Conservation (phyloP, 352 stramenopile species). For the Phytophthora citrophthora region DNA sequence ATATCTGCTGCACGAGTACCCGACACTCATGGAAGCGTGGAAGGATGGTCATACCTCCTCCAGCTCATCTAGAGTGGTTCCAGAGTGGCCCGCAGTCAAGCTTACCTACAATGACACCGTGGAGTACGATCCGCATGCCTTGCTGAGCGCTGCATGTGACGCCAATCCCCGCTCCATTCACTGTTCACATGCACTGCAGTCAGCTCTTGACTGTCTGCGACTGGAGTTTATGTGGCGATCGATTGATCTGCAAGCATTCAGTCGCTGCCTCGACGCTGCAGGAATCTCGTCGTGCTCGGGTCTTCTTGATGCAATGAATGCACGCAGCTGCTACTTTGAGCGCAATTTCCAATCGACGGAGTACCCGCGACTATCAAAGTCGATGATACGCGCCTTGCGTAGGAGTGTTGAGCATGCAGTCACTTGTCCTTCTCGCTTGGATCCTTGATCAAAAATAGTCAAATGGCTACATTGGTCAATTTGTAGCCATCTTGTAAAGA, state of each 20-base stretch:
- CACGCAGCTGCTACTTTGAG: slow-evolving; percentile 46
- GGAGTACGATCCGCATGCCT: slow-evolving; percentile 14
- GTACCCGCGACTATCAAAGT: slow-evolving; percentile 59
- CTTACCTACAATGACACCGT: slow-evolving; percentile 21
- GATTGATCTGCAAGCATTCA: slow-evolving; percentile 41
- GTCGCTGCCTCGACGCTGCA: slow-evolving; percentile 35
- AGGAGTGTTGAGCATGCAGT: slow-evolving; percentile 1
- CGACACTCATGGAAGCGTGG: slow-evolving; percentile 68
- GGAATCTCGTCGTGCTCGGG: slow-evolving; percentile 54
- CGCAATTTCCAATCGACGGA: slow-evolving; percentile 49
- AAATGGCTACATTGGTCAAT: not conserved
- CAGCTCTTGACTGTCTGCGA: slow-evolving; percentile 38
- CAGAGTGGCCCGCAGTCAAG: slow-evolving; percentile 47
- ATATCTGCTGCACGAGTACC: slow-evolving; percentile 54
- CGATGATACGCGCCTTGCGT: slow-evolving; percentile 45
- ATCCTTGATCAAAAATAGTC: not conserved
- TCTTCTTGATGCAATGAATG: slow-evolving; percentile 38
- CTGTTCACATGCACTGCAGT: slow-evolving; percentile 33
- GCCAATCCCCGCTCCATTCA: slow-evolving; percentile 27
- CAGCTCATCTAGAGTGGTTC: slow-evolving; percentile 31
- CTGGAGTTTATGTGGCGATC: slow-evolving; percentile 56
- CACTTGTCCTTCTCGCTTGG: not conserved
- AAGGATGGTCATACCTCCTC: slow-evolving; percentile 31
- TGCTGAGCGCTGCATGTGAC: not conserved
- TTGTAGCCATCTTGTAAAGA: slow-evolving; percentile 28